Base-by-base conservation (phyloP, 352 stramenopile species). In the Pythium guiyangense region DNA sequence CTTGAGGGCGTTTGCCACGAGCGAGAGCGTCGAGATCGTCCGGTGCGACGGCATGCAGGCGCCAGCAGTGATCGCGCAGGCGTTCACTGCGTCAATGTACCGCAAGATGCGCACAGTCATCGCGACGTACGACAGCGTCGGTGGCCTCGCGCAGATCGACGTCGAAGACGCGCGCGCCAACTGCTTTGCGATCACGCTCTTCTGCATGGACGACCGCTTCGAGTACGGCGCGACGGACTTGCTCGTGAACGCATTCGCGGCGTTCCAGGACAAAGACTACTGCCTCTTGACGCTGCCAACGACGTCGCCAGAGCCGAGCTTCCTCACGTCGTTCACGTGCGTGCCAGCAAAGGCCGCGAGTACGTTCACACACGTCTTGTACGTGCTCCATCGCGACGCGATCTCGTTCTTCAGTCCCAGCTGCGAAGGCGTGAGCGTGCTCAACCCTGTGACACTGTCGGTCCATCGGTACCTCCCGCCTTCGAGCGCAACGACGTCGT, bases 171-270 rank as follows among this genome's bases (percentile, higher is more conserved):
- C 73, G 0, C 59, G 66, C 14, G 58, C 57, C 4, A 88, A 86
- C 40, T 85, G 73, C 63, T 88, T 88, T 49, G 70, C 72, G 17
- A 67, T 88, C 39, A 86, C 78, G 8, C 60, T 88, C 15, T 84
- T 86, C 56, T 88, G 78, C 48, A 78, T 88, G n/a, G 69, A 84
- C 47, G 63, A 60, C 0, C 68, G 73, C 25, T 70, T 79, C 45
- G 68, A 78, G 10, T 64, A 65, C n/a, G 63, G 71, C 10, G 69
- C 75, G 2, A 52, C 51, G 4, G 75, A 83, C 51, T 54, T 88
- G 47, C 60, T 88, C 6, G 64, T 69, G 25, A 64, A 73, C 49
- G 78, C 75, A 2, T 86, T 88, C 56, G 70, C 75, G 18, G 66
- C 65, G 15, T 88, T 86, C 49, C 61, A 71, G 6, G 54, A 59